A percentile compares a stretch with the other conserved stretches of the same genome.
These are phyloP conservation scores for Sporothrix protearum DNA, from an alignment of 2,329 filamentous ascomycete species.

Conservation along the genomic window DNA sequence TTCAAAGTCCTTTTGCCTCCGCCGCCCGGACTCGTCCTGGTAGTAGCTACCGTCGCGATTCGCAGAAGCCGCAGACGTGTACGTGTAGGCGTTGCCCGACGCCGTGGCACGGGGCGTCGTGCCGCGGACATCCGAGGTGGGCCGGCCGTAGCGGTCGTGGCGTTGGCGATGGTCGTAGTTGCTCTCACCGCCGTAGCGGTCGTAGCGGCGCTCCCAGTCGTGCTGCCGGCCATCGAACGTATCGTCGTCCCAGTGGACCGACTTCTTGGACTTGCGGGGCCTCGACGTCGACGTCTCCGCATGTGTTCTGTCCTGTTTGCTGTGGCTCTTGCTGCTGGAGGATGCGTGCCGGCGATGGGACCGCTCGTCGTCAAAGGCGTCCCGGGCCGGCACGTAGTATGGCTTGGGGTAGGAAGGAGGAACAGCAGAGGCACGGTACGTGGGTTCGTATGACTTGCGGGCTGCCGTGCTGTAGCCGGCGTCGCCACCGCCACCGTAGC, in stretches of 20 bases:
- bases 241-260: conserved; percentile 10
- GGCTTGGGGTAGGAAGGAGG: not conserved
- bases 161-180: not conserved
- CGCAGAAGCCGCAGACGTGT: not conserved
- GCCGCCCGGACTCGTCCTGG: not conserved
- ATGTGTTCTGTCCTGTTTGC: not conserved
- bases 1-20: not conserved
- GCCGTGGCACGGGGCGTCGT: not conserved
- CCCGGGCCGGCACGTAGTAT: not conserved
- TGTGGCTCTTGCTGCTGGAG: not conserved
- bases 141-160: not conserved
- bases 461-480: not conserved
- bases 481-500: not conserved
- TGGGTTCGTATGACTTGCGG: not conserved
- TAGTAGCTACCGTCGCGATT: not conserved
- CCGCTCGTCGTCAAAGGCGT: not conserved
- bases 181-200: conserved; percentile 4
- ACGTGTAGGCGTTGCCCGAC: not conserved
- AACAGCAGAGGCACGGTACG: not conserved
- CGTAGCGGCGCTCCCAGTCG: not conserved
- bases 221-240: not conserved
- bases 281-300: not conserved
- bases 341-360: not conserved
- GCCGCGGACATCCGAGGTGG: not conserved
- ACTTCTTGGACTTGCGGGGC: not conserved